A percentile compares a stretch with the other conserved stretches of the same genome.
These are phyloP conservation scores for Heterobasidion annosum DNA, from an alignment of 1,284 basidiomycete genomes.

Conservation along the genomic window DNA sequence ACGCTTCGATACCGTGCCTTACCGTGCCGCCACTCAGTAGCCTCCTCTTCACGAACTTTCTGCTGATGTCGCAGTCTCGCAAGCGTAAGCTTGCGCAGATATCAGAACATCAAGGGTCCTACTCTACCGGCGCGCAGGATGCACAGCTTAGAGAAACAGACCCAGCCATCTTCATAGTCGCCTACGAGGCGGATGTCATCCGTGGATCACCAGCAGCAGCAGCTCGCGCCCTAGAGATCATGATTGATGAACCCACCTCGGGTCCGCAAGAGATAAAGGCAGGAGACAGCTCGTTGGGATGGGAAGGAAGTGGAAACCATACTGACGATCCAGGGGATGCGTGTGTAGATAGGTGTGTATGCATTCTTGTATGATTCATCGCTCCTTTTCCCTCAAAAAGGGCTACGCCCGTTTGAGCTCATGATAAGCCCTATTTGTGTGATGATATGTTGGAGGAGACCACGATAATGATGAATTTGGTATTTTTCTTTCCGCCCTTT, in stretches of 20 bases:
- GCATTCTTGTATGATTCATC: conserved; percentile 1
- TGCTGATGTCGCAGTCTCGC: neutral
- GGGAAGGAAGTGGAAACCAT: conserved; percentile 16
- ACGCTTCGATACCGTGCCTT: too few relatives aligned
- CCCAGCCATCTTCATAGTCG: conserved; percentile 42
- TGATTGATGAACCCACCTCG: conserved; percentile 5
- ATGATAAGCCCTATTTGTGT: too few relatives aligned
- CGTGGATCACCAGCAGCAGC: conserved; percentile 33
- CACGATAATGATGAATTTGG: neutral
- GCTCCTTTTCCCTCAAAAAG: neutral
- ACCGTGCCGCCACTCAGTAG: too few relatives aligned
- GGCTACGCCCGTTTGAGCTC: too few relatives aligned
- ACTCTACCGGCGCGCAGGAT: neutral
- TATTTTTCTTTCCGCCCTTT: conserved; percentile 8
- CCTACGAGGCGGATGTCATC: conserved; percentile 58
- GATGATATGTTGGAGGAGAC: too few relatives aligned
- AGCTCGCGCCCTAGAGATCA: conserved; percentile 39
- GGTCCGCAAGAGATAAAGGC: conserved; percentile 10
- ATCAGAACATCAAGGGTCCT: neutral
- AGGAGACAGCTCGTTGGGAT: conserved; percentile 38
- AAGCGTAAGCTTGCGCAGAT: neutral
- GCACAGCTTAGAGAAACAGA: conserved; percentile 9
- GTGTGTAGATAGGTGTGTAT: conserved; percentile 59
- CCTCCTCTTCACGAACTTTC: too few relatives aligned
- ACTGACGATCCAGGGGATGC: conserved; percentile 12